phyloP scores from a whole-genome alignment of 192 early-diverging fungal species.

The Phlyctochytrium arcticum region DNA sequence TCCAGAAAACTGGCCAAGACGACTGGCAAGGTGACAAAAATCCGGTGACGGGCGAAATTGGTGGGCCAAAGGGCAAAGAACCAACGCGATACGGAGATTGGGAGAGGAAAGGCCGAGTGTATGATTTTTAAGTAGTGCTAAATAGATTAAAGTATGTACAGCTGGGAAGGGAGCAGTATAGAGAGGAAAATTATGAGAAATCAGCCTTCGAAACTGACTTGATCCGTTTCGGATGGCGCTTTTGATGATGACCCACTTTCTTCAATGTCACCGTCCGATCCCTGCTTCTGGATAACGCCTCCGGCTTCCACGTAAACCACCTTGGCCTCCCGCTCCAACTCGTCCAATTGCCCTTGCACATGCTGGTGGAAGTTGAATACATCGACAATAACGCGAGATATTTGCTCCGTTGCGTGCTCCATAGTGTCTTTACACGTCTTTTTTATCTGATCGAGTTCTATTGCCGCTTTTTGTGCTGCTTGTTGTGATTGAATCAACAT shows the following conservation, averaged over 20 bases:
- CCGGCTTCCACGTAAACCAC: conserved; percentile 9
- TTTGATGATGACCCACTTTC: too few species aligned
- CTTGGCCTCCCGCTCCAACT: conserved; percentile 21
- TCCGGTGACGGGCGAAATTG: conserved; percentile 65
- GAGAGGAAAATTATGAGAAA: too few species aligned
- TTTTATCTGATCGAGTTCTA: conserved; percentile 23
- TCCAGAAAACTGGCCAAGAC: conserved; percentile 36
- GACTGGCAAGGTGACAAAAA: conserved; percentile 69
- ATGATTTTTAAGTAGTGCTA: conserved; percentile 54
- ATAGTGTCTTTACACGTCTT: conserved; percentile 19
- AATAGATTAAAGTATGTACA: too few species aligned
- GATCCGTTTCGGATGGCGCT: too few species aligned
- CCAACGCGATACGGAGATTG: conserved; percentile 81
- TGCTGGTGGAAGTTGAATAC: conserved; percentile 39
- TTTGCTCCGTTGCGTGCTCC: conserved; percentile 22
- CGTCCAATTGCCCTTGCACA: conserved; percentile 26
- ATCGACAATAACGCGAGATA: conserved; percentile 31
- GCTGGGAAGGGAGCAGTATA: too few species aligned
- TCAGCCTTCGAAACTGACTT: too few species aligned
- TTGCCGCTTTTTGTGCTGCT: conserved; percentile 19
- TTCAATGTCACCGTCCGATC: too few species aligned
- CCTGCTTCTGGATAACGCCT: too few species aligned
- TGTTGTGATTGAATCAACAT: conserved; percentile 29
- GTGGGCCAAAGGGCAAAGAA: conserved; percentile 72
- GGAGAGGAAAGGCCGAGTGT: conserved; percentile 74